Percentiles rank a stretch among this genome's conserved stretches.
Conservation (phyloP, 148 eudicot species). For the Agrostemma githago region DNA sequence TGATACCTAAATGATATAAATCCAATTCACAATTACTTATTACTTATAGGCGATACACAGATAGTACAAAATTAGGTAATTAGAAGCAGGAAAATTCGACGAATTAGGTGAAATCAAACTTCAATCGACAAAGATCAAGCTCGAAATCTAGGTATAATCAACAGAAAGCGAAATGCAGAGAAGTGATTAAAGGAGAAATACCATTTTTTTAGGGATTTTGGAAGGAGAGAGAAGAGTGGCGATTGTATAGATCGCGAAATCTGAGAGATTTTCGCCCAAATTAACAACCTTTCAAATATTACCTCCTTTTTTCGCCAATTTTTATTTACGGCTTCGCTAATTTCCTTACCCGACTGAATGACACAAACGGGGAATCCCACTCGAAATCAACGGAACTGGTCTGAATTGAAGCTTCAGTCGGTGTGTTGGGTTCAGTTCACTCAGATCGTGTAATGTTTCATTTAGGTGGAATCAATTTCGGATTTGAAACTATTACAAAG, state of each 20-base stretch:
- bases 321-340: no score
- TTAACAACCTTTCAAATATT: background rate
- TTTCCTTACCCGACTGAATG: no score
- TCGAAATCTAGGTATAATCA: background rate
- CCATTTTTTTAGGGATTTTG: background rate
- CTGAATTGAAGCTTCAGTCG: no score
- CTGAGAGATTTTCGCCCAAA: background rate
- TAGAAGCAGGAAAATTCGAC: background rate
- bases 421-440: no score
- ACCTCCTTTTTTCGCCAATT: background rate
- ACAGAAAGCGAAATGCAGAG: background rate
- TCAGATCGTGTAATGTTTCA: no score
- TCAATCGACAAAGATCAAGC: background rate
- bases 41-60: background rate
- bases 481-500: no score
- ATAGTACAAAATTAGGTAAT: background rate
- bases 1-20: no score
- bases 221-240: background rate
- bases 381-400: no score
- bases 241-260: background rate
- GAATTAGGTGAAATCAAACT: background rate
- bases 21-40: background rate
- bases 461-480: no score
- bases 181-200: background rate
- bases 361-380: no score